phyloP scores from a whole-genome alignment of 2,329 filamentous ascomycete genomes.

The Leptographium galeiforme region DNA sequence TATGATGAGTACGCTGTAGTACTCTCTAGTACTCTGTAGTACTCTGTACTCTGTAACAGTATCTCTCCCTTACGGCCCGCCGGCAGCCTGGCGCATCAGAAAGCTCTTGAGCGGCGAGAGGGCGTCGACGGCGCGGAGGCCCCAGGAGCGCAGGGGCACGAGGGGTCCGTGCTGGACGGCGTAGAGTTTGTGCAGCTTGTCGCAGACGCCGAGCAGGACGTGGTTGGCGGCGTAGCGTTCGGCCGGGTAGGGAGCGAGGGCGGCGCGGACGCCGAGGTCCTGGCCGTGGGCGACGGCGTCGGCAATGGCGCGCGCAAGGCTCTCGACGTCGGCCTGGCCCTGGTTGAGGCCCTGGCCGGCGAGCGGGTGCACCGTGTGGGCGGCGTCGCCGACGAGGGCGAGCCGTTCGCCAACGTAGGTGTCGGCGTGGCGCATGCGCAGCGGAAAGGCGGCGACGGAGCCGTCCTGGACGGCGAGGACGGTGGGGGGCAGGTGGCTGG shows the following conservation, averaged over 20 bases:
- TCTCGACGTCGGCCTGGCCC: constrained; percentile 77
- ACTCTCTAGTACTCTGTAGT: too few relatives aligned
- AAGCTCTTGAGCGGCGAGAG: constrained; percentile 67
- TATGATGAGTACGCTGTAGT: too few relatives aligned
- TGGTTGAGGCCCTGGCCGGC: constrained; percentile 92
- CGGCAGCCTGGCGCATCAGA: constrained; percentile 64
- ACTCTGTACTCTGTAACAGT: too few relatives aligned
- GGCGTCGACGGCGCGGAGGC: constrained; percentile 62
- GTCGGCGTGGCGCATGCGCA: constrained; percentile 85
- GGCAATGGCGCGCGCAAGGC: constrained; percentile 60
- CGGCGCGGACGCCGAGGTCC: constrained; percentile 69
- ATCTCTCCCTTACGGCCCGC: constrained; percentile 28
- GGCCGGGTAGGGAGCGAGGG: constrained; percentile 66
- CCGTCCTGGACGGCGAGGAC: constrained; percentile 62
- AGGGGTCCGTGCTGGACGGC: constrained; percentile 67
- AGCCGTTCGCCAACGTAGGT: constrained; percentile 85
- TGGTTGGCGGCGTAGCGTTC: constrained; percentile 78
- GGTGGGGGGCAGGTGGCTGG: constrained; percentile 52
- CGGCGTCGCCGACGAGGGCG: constrained; percentile 84
- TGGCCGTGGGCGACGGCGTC: constrained; percentile 70
- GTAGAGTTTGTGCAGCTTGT: constrained; percentile 89
- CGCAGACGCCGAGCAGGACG: constrained; percentile 62
- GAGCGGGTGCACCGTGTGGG: constrained; percentile 88
- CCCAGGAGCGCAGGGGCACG: constrained; percentile 65
- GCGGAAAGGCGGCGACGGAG: constrained; percentile 77